Evolutionary conservation across 768 basidiomycete genomes (phyloP).

Genomic region (Gyrodon lividus): DNA sequence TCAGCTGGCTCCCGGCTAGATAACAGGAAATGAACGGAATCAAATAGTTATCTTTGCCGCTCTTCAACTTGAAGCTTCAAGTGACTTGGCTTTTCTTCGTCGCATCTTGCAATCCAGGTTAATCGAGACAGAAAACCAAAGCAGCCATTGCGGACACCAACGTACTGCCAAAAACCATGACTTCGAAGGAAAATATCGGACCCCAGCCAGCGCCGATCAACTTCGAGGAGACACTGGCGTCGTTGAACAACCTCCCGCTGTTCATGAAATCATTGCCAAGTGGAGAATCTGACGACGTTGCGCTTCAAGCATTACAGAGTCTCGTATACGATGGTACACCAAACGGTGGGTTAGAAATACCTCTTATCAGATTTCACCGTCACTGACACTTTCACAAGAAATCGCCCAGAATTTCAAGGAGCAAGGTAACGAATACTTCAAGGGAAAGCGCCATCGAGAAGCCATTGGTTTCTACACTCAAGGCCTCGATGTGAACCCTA

Average conservation of each 20-base stretch:
- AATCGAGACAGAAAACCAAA: too few relatives aligned
- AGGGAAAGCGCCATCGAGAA: conserved; percentile 81
- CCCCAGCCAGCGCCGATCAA: conserved; percentile 24
- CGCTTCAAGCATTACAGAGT: conserved; percentile 80
- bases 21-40: too few relatives aligned
- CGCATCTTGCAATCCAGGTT: not conserved
- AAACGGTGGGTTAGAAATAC: conserved; percentile 67
- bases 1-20: too few relatives aligned
- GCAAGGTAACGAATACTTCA: conserved; percentile 94
- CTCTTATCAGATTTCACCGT: not conserved
- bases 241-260: conserved; percentile 71
- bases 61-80: too few relatives aligned
- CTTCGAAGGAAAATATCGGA: conserved; percentile 15
- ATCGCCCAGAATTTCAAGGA: conserved; percentile 91
- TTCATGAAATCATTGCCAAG: conserved; percentile 90
- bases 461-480: conserved; percentile 89
- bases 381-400: conserved; percentile 46
- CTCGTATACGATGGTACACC: conserved; percentile 88
- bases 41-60: too few relatives aligned
- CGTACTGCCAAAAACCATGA: conserved; percentile 12
- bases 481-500: conserved; percentile 82
- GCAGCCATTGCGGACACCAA: not conserved
- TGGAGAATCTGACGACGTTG: conserved; percentile 58
- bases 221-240: conserved; percentile 38
- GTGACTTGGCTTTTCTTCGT: not conserved